These are phyloP conservation scores for Xylariaceae sp. DNA, from an alignment of 2,329 filamentous ascomycete species.

Conservation along the genomic window DNA sequence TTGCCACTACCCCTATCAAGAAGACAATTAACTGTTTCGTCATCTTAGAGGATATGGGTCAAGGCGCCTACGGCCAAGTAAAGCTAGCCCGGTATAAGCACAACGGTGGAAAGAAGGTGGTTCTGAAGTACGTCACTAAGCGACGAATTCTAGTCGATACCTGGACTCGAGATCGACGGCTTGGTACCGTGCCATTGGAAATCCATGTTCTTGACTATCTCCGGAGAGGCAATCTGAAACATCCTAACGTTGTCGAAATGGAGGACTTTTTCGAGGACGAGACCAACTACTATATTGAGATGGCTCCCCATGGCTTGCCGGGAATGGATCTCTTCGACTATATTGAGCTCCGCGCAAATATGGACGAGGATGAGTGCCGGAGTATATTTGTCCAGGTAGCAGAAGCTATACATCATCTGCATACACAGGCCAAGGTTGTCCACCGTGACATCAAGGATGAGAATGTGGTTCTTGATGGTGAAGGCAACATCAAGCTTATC, in stretches of 20 bases:
- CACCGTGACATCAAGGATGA: constrained; percentile 99
- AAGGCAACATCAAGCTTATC: constrained; percentile 93
- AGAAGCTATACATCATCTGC: constrained; percentile 81
- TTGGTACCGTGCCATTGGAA: constrained; percentile 92
- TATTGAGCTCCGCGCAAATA: constrained; percentile 90
- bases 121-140: constrained; percentile 97
- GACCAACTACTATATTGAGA: constrained; percentile 97
- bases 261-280: constrained; percentile 72
- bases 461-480: constrained; percentile 92
- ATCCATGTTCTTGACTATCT: constrained; percentile 96
- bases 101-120: constrained; percentile 70
- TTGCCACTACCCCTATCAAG: constrained; percentile 48
- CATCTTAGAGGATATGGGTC: constrained; percentile 96
- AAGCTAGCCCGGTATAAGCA: constrained; percentile 87
- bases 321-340: constrained; percentile 99
- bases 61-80: constrained; percentile 95
- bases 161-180: constrained; percentile 87
- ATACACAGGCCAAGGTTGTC: constrained; percentile 84
- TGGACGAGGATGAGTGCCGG: constrained; percentile 90
- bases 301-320: constrained; percentile 88
- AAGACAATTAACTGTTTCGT: constrained; percentile 86
- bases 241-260: constrained; percentile 69
- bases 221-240: constrained; percentile 62
- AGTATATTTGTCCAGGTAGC: constrained; percentile 96
- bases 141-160: constrained; percentile 94